phyloP scores from a whole-genome alignment of 805 yeast genomes.

The Pichia eremophila region DNA sequence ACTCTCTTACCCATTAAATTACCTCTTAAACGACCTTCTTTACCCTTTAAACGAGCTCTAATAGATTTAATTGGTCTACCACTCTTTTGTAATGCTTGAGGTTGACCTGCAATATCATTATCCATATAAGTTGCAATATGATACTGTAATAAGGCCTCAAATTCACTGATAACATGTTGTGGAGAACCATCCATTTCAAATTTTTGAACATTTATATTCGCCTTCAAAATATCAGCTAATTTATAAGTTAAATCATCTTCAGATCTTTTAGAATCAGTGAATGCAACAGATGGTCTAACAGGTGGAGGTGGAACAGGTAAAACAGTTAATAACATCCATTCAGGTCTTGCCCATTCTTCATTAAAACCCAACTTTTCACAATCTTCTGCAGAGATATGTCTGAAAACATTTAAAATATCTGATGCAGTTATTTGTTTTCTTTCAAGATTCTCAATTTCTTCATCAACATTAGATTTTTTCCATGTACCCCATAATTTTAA shows the following conservation, averaged over 20 bases:
- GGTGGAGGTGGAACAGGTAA: slow-evolving; percentile 99
- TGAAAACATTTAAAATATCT: slow-evolving; percentile 85
- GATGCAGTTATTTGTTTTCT: slow-evolving; percentile 79
- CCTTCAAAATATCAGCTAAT: slow-evolving; percentile 92
- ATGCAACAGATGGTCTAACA: slow-evolving; percentile 96
- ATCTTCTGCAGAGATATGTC: slow-evolving; percentile 82
- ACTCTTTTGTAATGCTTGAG: slow-evolving; percentile 95
- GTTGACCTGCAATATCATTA: slow-evolving; percentile 99
- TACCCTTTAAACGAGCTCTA: slow-evolving; percentile 99
- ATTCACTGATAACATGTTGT: slow-evolving; percentile 94
- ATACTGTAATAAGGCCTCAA: slow-evolving; percentile 89
- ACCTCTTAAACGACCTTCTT: slow-evolving; percentile 98
- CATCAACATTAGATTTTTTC: slow-evolving; percentile 73
- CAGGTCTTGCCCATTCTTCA: slow-evolving; percentile 96
- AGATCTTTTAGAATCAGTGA: slow-evolving; percentile 96
- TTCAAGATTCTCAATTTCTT: slow-evolving; percentile 85
- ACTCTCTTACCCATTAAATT: slow-evolving; percentile 99
- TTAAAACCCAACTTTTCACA: slow-evolving; percentile 77
- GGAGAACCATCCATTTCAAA: slow-evolving; percentile 99
- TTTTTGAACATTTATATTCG: slow-evolving; percentile 94
- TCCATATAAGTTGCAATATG: slow-evolving; percentile 99
- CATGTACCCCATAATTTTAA: slow-evolving; percentile 96
- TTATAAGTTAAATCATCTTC: slow-evolving; percentile 98
- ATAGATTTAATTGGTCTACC: slow-evolving; percentile 98
- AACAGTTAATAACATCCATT: slow-evolving; percentile 96